These are phyloP conservation scores for Taiozyma sp. DNA, from an alignment of 1,139 yeast species.

Conservation along the genomic window DNA sequence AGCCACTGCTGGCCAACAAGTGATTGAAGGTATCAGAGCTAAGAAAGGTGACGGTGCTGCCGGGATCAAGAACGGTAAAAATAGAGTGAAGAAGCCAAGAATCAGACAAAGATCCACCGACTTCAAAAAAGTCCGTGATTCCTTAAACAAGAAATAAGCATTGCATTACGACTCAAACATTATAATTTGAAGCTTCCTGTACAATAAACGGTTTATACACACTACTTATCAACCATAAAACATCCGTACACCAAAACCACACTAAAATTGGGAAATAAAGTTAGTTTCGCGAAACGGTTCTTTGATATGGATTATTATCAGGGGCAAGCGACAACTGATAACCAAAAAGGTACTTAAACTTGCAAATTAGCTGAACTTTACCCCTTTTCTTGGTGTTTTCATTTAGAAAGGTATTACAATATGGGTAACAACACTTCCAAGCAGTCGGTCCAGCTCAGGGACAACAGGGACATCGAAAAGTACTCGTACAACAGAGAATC, in stretches of 20 bases:
- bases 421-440: constrained; percentile 9
- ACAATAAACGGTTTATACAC: neutral
- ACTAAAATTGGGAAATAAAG: neutral
- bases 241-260: neutral
- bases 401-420: neutral
- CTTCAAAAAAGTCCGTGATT: constrained; percentile 17
- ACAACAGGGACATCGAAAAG: constrained; percentile 9
- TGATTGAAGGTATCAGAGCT: constrained; percentile 83
- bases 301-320: neutral
- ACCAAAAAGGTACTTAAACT: neutral
- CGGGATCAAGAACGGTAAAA: constrained; percentile 54
- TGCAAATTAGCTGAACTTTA: neutral
- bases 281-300: neutral
- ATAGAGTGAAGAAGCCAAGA: constrained; percentile 55
- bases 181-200: neutral
- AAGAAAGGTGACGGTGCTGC: constrained; percentile 55
- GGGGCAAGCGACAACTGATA: neutral
- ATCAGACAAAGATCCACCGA: constrained; percentile 25
- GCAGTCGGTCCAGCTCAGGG: neutral
- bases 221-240: neutral
- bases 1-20: constrained; percentile 51
- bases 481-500: constrained; percentile 3
- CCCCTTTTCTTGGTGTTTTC: neutral
- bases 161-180: neutral
- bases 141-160: neutral